phyloP scores from a whole-genome alignment of 2,329 filamentous ascomycete genomes.

The Blastomyces parvus region DNA sequence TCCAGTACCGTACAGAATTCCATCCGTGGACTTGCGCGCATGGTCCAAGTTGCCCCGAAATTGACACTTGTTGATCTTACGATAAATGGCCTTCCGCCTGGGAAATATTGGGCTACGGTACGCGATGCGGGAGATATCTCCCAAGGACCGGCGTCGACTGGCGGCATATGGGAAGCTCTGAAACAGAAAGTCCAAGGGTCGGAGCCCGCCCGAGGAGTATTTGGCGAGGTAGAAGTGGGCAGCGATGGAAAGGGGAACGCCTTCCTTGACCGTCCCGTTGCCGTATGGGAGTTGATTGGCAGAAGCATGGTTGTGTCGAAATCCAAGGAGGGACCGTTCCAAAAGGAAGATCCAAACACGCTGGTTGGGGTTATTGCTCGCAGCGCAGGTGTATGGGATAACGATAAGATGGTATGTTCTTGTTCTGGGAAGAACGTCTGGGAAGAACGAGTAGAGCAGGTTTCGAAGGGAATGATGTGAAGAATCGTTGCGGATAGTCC shows the following conservation, averaged over 20 bases:
- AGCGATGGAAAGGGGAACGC: constrained; percentile 65
- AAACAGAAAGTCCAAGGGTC: constrained; percentile 34
- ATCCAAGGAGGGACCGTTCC: constrained; percentile 49
- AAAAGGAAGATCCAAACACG: constrained; percentile 71
- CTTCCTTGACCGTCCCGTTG: constrained; percentile 71
- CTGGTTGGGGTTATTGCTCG: constrained; percentile 88
- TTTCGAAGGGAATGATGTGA: constrained; percentile 82
- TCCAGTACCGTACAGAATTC: constrained; percentile 51
- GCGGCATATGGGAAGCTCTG: constrained; percentile 63
- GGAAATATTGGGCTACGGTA: constrained; percentile 74
- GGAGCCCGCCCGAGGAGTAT: constrained; percentile 48
- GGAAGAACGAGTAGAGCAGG: constrained; percentile 90
- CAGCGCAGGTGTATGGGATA: constrained; percentile 97
- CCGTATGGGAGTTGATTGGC: constrained; percentile 95
- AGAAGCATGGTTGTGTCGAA: constrained; percentile 80
- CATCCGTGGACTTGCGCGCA: constrained; percentile 78
- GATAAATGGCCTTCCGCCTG: constrained; percentile 68
- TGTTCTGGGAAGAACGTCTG: constrained; percentile 97
- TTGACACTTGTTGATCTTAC: constrained; percentile 82
- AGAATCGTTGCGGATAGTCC: constrained; percentile 4
- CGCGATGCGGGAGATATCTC: constrained; percentile 82
- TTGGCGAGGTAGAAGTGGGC: constrained; percentile 69
- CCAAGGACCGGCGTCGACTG: constrained; percentile 69
- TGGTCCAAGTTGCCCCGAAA: constrained; percentile 77
- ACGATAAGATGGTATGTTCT: constrained; percentile 96